These are phyloP conservation scores for Aspergillus sp. DNA, from an alignment of 2,329 filamentous ascomycete genomes.

Conservation along the genomic window DNA sequence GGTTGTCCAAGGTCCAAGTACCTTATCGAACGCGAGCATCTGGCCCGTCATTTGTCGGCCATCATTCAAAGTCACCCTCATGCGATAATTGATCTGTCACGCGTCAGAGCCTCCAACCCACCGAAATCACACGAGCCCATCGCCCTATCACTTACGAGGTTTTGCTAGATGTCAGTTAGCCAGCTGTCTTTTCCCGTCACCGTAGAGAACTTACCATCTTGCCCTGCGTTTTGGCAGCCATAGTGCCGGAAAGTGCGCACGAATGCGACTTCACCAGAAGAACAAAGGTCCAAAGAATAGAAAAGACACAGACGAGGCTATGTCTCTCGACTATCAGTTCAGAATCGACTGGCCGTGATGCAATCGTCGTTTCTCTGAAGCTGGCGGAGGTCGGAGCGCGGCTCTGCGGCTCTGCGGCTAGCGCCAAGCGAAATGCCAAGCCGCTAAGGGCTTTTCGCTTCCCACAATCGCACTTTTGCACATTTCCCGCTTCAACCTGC, in stretches of 20 bases:
- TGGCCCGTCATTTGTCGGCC: conserved; percentile 94
- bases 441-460: conserved; percentile 32
- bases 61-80: conserved; percentile 93
- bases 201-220: conserved; percentile 77
- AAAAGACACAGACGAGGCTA: conserved; percentile 17
- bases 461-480: conserved; percentile 28
- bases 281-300: conserved; percentile 17
- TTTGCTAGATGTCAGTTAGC: conserved; percentile 56
- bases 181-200: conserved; percentile 10
- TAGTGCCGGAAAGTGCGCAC: conserved; percentile 37
- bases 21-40: conserved; percentile 98
- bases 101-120: conserved; percentile 39
- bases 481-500: conserved; percentile 23
- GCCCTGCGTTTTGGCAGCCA: conserved; percentile 81
- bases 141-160: conserved; percentile 46
- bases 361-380: neutral
- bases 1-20: conserved; percentile 27
- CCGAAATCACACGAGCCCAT: too few relatives aligned
- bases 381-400: neutral
- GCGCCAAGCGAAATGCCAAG: conserved; percentile 24
- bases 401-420: conserved; percentile 18
- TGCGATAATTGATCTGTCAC: conserved; percentile 91
- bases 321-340: neutral
- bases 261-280: conserved; percentile 34
- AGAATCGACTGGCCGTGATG: conserved; percentile 4